Percentiles rank a stretch among this genome's conserved stretches.
Evolutionary conservation across 2,329 filamentous ascomycete genomes (phyloP).

Genomic region (Sporothrix sp.): DNA sequence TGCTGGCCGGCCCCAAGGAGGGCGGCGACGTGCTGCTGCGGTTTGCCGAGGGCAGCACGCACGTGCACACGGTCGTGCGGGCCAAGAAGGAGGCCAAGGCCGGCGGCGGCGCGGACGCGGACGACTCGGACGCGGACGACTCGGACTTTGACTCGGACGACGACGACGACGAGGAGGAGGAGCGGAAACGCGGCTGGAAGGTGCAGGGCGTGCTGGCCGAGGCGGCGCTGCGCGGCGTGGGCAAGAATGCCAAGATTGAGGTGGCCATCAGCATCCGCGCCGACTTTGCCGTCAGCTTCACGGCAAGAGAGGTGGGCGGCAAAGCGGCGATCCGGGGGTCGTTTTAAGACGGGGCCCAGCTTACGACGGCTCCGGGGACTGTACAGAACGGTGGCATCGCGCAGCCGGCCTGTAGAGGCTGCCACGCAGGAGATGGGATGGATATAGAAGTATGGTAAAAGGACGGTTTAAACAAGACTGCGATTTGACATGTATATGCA

Average conservation of each 20-base stretch:
- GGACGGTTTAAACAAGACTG: no score
- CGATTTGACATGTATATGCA: neutral
- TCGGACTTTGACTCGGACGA: slow-evolving; percentile 53
- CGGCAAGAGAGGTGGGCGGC: slow-evolving; percentile 74
- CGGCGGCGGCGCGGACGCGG: slow-evolving; percentile 48
- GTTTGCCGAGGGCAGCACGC: slow-evolving; percentile 76
- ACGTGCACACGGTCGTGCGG: slow-evolving; percentile 63
- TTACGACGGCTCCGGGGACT: no score
- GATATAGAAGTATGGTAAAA: no score
- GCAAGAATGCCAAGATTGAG: slow-evolving; percentile 86
- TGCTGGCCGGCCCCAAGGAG: slow-evolving; percentile 64
- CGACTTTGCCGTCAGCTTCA: slow-evolving; percentile 70
- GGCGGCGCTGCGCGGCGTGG: slow-evolving; percentile 70
- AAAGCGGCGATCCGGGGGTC: slow-evolving; percentile 71
- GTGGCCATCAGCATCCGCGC: slow-evolving; percentile 80
- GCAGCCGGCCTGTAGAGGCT: no score
- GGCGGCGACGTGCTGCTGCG: slow-evolving; percentile 84
- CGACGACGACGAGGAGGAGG: slow-evolving; percentile 83
- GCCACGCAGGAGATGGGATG: no score
- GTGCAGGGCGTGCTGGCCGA: slow-evolving; percentile 74
- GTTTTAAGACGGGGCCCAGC: slow-evolving; percentile 12
- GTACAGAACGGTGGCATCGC: neutral
- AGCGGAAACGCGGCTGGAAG: slow-evolving; percentile 88
- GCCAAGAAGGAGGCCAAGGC: slow-evolving; percentile 66
- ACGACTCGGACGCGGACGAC: slow-evolving; percentile 54